Conservation (phyloP, 176 grass and related monocot genomes). For the barley (Hordeum vulgare) region DNA sequence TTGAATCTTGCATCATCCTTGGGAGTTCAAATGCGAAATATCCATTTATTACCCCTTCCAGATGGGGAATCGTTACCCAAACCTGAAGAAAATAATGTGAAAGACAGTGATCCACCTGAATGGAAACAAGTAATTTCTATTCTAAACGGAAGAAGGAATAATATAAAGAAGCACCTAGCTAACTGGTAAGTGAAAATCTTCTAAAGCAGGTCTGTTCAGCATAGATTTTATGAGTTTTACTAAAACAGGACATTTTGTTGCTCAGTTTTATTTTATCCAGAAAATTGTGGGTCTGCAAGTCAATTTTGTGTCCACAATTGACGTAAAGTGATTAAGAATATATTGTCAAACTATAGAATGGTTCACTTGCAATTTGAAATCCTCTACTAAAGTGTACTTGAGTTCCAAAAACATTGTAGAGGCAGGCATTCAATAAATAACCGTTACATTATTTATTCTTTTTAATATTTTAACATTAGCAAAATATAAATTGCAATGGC, state of each 20-base stretch:
- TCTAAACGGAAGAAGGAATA: constrained; percentile 56
- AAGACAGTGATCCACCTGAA: constrained; percentile 34
- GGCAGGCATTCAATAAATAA: not conserved
- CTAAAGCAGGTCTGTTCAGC: not conserved
- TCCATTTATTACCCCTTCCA: constrained; percentile 77
- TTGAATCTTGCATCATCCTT: constrained; percentile 78
- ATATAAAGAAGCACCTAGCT: constrained; percentile 55
- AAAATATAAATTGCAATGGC: not conserved
- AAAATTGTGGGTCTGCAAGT: not conserved
- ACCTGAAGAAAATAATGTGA: constrained; percentile 18
- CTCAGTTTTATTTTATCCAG: not conserved
- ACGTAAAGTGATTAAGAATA: constrained; percentile 9
- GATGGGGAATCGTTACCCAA: constrained; percentile 9
- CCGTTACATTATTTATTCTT: not conserved
- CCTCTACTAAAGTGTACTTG: not conserved
- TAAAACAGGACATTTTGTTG: constrained; percentile 18
- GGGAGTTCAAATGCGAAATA: constrained; percentile 77
- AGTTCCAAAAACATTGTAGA: not conserved
- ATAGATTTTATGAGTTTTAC: not conserved
- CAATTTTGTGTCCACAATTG: not conserved
- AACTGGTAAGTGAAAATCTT: constrained; percentile 47
- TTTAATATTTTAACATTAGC: not conserved
- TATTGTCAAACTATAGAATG: constrained; percentile 11
- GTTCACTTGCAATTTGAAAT: not conserved
- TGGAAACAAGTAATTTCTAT: constrained; percentile 58